A percentile compares a stretch with the other conserved stretches of the same genome.
Evolutionary conservation across 495 filamentous ascomycete genomes (phyloP).

Genomic region (Tuber umbilicatum): DNA sequence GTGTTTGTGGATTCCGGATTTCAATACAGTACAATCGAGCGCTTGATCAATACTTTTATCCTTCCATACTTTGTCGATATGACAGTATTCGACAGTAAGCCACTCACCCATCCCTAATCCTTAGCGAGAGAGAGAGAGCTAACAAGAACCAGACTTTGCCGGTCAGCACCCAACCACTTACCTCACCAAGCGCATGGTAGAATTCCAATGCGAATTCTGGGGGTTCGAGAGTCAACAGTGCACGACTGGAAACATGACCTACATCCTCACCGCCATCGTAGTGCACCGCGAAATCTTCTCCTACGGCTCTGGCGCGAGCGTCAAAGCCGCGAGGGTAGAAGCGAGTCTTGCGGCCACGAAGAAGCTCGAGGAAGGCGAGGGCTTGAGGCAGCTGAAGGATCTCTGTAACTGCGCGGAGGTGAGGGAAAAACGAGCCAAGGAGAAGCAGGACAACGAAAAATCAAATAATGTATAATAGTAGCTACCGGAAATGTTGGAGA

Average conservation of each 20-base stretch:
- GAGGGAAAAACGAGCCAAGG: background rate
- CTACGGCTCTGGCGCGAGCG: slow-evolving; percentile 55
- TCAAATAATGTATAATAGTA: background rate
- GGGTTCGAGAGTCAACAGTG: slow-evolving; percentile 43
- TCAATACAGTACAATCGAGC: slow-evolving; percentile 63
- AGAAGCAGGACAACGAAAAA: background rate
- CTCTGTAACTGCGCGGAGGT: background rate
- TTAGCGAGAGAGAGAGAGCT: slow-evolving; percentile 4
- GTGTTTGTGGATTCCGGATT: slow-evolving; percentile 88
- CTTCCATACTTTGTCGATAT: slow-evolving; percentile 80
- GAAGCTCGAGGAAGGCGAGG: slow-evolving; percentile 46
- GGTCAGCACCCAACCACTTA: slow-evolving; percentile 71
- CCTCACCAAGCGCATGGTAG: slow-evolving; percentile 45
- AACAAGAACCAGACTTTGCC: slow-evolving; percentile 47
- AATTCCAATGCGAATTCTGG: slow-evolving; percentile 50
- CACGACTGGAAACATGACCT: slow-evolving; percentile 45
- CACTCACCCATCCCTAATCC: background rate
- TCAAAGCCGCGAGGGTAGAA: slow-evolving; percentile 64
- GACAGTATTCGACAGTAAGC: slow-evolving; percentile 55
- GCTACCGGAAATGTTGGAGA: background rate
- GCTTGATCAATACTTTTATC: slow-evolving; percentile 69
- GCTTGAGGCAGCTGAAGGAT: background rate
- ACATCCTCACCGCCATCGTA: slow-evolving; percentile 65
- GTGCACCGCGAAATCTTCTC: slow-evolving; percentile 66
- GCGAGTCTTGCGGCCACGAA: slow-evolving; percentile 62